These are phyloP conservation scores for Hypoxylon sp. DNA, from an alignment of 2,329 filamentous ascomycete species.

Conservation along the genomic window DNA sequence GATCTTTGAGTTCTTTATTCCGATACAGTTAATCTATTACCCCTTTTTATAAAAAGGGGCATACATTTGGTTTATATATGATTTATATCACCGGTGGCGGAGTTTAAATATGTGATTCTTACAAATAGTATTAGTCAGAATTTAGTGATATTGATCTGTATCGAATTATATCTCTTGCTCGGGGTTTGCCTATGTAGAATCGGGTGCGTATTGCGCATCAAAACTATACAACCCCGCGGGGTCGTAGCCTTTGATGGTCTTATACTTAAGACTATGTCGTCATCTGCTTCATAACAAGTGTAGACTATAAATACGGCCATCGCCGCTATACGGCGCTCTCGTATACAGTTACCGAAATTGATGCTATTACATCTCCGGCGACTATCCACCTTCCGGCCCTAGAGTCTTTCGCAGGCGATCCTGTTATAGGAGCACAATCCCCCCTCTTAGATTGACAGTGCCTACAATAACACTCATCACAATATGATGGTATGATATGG, in stretches of 20 bases:
- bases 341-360: slow-evolving; percentile 32
- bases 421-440: slow-evolving; percentile 16
- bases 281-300: slow-evolving; percentile 17
- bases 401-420: slow-evolving; percentile 2
- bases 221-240: slow-evolving; percentile 38
- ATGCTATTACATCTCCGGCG: slow-evolving; percentile 32
- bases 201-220: slow-evolving; percentile 15
- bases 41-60: slow-evolving; percentile 11
- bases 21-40: slow-evolving; percentile 11
- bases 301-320: slow-evolving; percentile 11
- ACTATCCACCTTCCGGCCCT: neutral
- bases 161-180: slow-evolving; percentile 37
- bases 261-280: slow-evolving; percentile 26
- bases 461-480: slow-evolving; percentile 3
- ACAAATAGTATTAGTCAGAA: slow-evolving; percentile 39
- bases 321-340: slow-evolving; percentile 20
- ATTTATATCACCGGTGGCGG: slow-evolving; percentile 36
- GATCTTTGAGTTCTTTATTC: neutral
- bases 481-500: slow-evolving; percentile 4
- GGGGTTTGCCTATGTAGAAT: slow-evolving; percentile 38
- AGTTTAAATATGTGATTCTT: slow-evolving; percentile 24
- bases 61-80: slow-evolving; percentile 31
- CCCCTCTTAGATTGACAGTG: slow-evolving; percentile 17
- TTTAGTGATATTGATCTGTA: slow-evolving; percentile 25
- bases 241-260: slow-evolving; percentile 29